Percentiles rank a stretch among this genome's conserved stretches.
Conservation (phyloP, 208 protist species). For the Herpetomonas tarakana region DNA sequence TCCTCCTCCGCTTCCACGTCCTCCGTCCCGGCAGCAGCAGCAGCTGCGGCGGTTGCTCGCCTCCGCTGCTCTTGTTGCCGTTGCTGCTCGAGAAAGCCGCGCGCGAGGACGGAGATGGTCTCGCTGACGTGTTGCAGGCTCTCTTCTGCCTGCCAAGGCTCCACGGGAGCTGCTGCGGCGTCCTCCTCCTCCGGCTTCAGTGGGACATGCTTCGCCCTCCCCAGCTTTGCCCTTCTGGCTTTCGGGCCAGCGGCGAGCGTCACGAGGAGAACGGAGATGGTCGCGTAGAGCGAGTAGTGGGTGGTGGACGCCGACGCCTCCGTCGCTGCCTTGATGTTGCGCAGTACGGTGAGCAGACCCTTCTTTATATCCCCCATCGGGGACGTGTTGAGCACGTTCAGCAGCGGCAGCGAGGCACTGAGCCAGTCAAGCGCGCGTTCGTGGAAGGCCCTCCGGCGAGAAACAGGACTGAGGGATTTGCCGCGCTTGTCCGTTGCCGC, state of each 20-base stretch:
- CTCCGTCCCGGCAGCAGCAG: no score
- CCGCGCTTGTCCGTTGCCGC: neutral
- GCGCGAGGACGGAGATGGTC: slow-evolving; percentile 44
- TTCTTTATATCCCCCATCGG: slow-evolving; percentile 7
- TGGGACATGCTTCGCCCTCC: neutral
- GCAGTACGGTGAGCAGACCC: slow-evolving; percentile 20
- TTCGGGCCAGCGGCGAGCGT: slow-evolving; percentile 20
- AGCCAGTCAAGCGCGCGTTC: neutral
- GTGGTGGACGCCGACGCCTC: neutral
- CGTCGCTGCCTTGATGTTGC: slow-evolving; percentile 10
- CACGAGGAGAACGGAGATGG: slow-evolving; percentile 55
- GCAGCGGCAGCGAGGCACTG: neutral
- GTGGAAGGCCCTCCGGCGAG: neutral
- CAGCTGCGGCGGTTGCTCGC: neutral
- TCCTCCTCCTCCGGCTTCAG: neutral
- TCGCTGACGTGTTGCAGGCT: slow-evolving; percentile 41
- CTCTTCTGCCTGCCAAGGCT: slow-evolving; percentile 22
- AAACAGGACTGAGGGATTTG: neutral
- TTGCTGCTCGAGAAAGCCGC: slow-evolving; percentile 34
- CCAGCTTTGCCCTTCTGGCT: slow-evolving; percentile 7
- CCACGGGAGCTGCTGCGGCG: slow-evolving; percentile 1
- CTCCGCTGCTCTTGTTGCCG: neutral
- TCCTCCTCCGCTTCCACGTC: no score
- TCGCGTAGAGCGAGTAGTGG: slow-evolving; percentile 59
- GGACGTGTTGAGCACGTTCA: neutral